Percentiles rank a stretch among this genome's conserved stretches.
Conservation (phyloP, 2,329 filamentous ascomycete genomes). For the Zymoseptoria ardabiliae region DNA sequence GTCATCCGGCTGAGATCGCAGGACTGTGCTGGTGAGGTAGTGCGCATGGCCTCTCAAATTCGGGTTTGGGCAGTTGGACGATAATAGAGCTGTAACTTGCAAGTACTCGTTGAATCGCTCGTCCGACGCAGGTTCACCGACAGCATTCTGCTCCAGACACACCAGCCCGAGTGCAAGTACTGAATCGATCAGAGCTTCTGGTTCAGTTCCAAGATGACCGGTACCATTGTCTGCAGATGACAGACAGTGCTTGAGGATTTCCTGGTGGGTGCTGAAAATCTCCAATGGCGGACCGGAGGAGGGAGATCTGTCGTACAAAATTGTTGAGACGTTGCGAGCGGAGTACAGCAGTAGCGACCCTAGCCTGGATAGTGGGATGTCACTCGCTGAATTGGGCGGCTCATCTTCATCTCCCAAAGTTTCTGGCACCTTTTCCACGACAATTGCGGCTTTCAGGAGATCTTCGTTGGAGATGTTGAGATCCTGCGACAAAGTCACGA, state of each 20-base stretch:
- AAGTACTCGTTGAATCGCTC: conserved; percentile 48
- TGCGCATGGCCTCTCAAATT: conserved; percentile 43
- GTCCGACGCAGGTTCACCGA: conserved; percentile 42
- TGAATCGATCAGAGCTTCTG: conserved; percentile 49
- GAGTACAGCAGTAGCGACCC: conserved; percentile 49
- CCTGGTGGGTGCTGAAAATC: conserved; percentile 48
- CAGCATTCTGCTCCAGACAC: conserved; percentile 39
- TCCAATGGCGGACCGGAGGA: conserved; percentile 28
- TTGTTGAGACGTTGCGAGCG: conserved; percentile 43
- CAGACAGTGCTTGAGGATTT: conserved; percentile 46
- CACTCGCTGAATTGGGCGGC: conserved; percentile 43
- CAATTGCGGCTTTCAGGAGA: conserved; percentile 38
- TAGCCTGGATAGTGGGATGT: conserved; percentile 50
- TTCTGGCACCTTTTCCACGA: conserved; percentile 34
- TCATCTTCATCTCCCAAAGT: conserved; percentile 45
- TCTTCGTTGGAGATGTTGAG: conserved; percentile 44
- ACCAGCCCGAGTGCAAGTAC: conserved; percentile 47
- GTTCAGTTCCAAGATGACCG: conserved; percentile 38
- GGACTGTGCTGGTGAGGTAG: conserved; percentile 41
- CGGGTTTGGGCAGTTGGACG: conserved; percentile 42
- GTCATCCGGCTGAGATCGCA: conserved; percentile 49
- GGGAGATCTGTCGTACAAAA: conserved; percentile 40
- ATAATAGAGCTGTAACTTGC: conserved; percentile 41
- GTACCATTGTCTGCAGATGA: conserved; percentile 29
- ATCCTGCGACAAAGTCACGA: conserved; percentile 60